These are phyloP conservation scores for Trichoderma atroviride DNA, from an alignment of 2,329 filamentous ascomycete species.

Conservation along the genomic window DNA sequence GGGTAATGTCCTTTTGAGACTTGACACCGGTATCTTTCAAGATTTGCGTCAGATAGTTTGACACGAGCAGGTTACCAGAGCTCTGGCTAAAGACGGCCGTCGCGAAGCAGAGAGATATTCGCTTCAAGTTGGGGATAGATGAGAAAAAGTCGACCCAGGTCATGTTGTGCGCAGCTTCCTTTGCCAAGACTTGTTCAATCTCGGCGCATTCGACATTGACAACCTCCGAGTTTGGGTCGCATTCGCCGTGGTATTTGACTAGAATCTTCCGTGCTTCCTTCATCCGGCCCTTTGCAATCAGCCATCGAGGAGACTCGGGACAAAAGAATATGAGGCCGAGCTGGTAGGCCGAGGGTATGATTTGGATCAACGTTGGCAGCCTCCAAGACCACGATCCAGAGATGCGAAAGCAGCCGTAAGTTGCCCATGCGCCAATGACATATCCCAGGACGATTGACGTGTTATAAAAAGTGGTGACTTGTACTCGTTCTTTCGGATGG, in stretches of 20 bases:
- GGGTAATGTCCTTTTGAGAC: slow-evolving; percentile 43
- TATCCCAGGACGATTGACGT: slow-evolving; percentile 46
- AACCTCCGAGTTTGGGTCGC: slow-evolving; percentile 41
- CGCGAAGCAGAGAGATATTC: slow-evolving; percentile 45
- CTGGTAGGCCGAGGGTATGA: slow-evolving; percentile 47
- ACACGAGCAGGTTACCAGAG: slow-evolving; percentile 47
- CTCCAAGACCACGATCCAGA: slow-evolving; percentile 51
- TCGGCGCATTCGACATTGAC: slow-evolving; percentile 23
- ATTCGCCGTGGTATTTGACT: slow-evolving; percentile 55
- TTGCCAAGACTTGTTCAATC: slow-evolving; percentile 22
- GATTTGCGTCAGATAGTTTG: slow-evolving; percentile 46
- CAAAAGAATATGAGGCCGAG: slow-evolving; percentile 52
- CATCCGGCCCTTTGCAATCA: slow-evolving; percentile 53
- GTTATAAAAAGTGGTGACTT: slow-evolving; percentile 44
- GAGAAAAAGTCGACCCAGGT: slow-evolving; percentile 48
- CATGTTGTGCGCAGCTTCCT: slow-evolving; percentile 38
- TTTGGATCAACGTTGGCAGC: slow-evolving; percentile 56
- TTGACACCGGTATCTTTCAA: slow-evolving; percentile 45
- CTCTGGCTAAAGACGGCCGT: slow-evolving; percentile 47
- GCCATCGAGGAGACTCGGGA: slow-evolving; percentile 63
- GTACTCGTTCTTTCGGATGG: slow-evolving; percentile 46
- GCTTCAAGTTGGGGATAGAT: slow-evolving; percentile 44
- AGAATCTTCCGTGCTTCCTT: slow-evolving; percentile 56
- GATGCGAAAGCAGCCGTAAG: slow-evolving; percentile 39
- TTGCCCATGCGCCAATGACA: slow-evolving; percentile 44